phyloP scores from a whole-genome alignment of 176 grass and related monocot species.

The Oryza australiensis region DNA sequence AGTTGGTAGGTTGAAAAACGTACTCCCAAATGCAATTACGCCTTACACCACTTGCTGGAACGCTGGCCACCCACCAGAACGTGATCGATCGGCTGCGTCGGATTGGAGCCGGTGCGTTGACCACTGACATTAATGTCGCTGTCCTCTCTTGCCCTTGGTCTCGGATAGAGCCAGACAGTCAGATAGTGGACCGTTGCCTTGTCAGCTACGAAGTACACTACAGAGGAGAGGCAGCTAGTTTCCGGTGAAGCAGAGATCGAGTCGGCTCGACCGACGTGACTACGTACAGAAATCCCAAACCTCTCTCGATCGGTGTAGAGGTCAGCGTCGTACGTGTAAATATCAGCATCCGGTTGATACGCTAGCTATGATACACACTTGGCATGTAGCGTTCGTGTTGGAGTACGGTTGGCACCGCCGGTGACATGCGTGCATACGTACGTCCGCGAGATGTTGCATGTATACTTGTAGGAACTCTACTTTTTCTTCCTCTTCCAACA shows the following conservation, averaged over 20 bases:
- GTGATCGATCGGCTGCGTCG: not conserved
- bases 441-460: not conserved
- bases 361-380: not conserved
- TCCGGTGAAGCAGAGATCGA: not conserved
- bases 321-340: not conserved
- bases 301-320: not conserved
- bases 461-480: too few relatives aligned
- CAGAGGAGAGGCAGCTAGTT: not conserved
- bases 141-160: not conserved
- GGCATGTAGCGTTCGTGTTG: not conserved
- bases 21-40: not conserved
- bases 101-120: not conserved
- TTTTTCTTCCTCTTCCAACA: not conserved
- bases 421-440: not conserved
- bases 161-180: too few relatives aligned
- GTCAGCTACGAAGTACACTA: not conserved
- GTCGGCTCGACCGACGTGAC: not conserved
- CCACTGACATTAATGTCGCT: not conserved
- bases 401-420: not conserved
- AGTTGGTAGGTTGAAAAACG: not conserved
- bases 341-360: not conserved
- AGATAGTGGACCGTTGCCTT: not conserved
- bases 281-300: not conserved
- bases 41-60: not conserved
- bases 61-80: not conserved